phyloP scores from a whole-genome alignment of 148 eudicot species.

The Cornus florida region DNA sequence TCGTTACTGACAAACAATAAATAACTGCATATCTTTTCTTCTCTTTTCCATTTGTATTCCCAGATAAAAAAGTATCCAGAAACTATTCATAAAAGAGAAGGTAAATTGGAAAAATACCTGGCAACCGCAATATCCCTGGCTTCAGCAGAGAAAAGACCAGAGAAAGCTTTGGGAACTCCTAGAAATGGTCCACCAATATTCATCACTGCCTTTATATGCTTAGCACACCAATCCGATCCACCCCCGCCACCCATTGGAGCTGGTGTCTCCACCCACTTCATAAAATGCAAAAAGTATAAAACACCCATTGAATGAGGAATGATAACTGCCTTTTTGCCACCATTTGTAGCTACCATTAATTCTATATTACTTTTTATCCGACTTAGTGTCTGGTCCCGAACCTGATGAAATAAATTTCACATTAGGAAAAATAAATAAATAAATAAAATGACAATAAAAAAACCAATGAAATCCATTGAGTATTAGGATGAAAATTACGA shows the following conservation, averaged over 20 bases:
- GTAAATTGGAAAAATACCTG: slow-evolving; percentile 42
- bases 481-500: not conserved
- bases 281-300: slow-evolving; percentile 86
- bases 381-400: slow-evolving; percentile 85
- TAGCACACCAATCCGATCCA: slow-evolving; percentile 89
- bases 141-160: slow-evolving; percentile 94
- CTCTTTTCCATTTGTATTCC: not conserved
- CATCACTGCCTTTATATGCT: slow-evolving; percentile 86
- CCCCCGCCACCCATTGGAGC: slow-evolving; percentile 99
- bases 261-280: slow-evolving; percentile 99
- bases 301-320: slow-evolving; percentile 99
- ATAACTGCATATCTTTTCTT: not conserved
- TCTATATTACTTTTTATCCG: slow-evolving; percentile 87
- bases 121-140: slow-evolving; percentile 93
- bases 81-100: not conserved
- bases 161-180: slow-evolving; percentile 93
- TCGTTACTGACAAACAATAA: not conserved
- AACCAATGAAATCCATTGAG: not conserved
- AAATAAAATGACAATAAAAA: not conserved
- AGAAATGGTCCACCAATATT: slow-evolving; percentile 95
- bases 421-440: too few relatives aligned
- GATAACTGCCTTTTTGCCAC: slow-evolving; percentile 88
- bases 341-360: slow-evolving; percentile 87
- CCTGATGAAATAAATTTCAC: slow-evolving; percentile 41
- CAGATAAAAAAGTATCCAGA: not conserved